Percentiles rank a stretch among this genome's conserved stretches.
Conservation (phyloP, 2,329 filamentous ascomycete species). For the Xylariaceae sp. region DNA sequence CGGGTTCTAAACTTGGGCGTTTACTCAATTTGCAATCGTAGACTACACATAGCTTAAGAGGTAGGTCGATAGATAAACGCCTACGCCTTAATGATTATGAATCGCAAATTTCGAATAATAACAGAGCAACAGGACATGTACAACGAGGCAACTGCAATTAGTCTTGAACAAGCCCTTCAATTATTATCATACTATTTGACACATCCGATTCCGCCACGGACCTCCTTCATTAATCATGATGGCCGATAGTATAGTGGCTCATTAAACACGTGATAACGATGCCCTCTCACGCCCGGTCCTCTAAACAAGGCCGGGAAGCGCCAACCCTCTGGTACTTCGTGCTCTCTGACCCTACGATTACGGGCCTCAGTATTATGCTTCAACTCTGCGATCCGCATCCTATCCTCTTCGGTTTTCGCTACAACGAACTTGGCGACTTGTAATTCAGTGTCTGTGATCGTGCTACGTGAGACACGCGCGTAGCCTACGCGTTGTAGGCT, state of each 20-base stretch:
- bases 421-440: conserved; percentile 95
- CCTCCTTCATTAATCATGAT: too few relatives aligned
- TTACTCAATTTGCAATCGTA: too few relatives aligned
- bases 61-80: too few relatives aligned
- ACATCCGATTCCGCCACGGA: too few relatives aligned
- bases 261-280: conserved; percentile 92
- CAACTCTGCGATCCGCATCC: conserved; percentile 35
- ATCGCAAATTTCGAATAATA: too few relatives aligned
- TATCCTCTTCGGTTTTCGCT: conserved; percentile 61
- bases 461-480: conserved; percentile 79
- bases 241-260: conserved; percentile 69
- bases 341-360: conserved; percentile 58
- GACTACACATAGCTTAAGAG: too few relatives aligned
- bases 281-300: conserved; percentile 81
- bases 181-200: too few relatives aligned
- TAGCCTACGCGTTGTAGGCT: conserved; percentile 81
- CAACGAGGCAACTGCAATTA: too few relatives aligned
- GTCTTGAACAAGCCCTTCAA: too few relatives aligned
- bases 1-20: too few relatives aligned
- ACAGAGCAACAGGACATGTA: too few relatives aligned
- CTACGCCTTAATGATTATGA: too few relatives aligned
- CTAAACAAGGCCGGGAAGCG: conserved; percentile 82
- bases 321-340: conserved; percentile 69
- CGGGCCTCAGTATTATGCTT: conserved; percentile 46
- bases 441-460: conserved; percentile 95